Evolutionary conservation across 2,329 filamentous ascomycete species (phyloP).

Genomic region (Diplocarpon mali): DNA sequence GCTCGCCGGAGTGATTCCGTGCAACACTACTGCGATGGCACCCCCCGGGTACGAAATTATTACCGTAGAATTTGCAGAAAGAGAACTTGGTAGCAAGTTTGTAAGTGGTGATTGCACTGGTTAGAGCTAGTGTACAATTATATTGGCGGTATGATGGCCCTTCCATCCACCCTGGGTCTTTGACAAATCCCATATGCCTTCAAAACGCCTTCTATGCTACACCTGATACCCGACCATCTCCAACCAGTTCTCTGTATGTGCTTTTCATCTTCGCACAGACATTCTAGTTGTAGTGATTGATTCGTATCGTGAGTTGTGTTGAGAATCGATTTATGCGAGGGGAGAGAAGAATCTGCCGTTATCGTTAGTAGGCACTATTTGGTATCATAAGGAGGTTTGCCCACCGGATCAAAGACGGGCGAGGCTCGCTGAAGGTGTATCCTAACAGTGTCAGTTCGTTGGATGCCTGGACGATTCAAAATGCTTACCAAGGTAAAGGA

Average conservation of each 20-base stretch:
- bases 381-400: neutral
- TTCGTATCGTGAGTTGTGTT: conserved; percentile 6
- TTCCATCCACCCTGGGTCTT: conserved; percentile 8
- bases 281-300: conserved; percentile 3
- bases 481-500: conserved; percentile 81
- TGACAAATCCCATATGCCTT: conserved; percentile 4
- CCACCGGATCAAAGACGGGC: conserved; percentile 68
- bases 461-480: conserved; percentile 5
- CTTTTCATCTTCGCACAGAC: conserved; percentile 11
- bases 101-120: conserved; percentile 22
- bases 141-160: conserved; percentile 8
- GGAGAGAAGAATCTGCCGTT: conserved; percentile 47
- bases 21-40: neutral
- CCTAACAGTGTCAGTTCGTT: conserved; percentile 38
- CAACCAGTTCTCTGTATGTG: conserved; percentile 1
- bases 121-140: conserved; percentile 24
- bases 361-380: conserved; percentile 16
- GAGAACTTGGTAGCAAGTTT: neutral
- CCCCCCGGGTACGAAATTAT: neutral
- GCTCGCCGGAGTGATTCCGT: neutral
- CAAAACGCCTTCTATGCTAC: conserved; percentile 25
- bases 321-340: conserved; percentile 39
- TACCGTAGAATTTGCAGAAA: neutral
- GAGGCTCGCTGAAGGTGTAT: conserved; percentile 88
- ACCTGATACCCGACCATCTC: conserved; percentile 2